phyloP scores from a whole-genome alignment of 345 rosid species.

The Odontarrhena argentea region DNA sequence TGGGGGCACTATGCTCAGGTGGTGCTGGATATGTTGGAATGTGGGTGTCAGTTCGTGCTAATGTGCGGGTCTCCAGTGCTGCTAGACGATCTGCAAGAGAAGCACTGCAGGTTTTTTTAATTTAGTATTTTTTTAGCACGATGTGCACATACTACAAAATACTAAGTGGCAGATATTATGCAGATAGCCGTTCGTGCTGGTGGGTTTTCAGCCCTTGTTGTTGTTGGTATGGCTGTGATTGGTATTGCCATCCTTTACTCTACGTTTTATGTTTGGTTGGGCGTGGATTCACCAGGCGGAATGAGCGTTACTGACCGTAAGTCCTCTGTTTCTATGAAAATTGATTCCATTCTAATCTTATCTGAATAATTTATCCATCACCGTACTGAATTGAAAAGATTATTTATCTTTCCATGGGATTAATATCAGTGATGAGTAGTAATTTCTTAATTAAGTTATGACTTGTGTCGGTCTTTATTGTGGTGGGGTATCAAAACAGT shows the following conservation, averaged over 20 bases:
- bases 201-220: constrained; percentile 97
- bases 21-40: constrained; percentile 95
- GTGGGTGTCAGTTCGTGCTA: constrained; percentile 99
- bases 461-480: constrained; percentile 1
- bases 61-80: constrained; percentile 97
- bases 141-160: constrained; percentile 17
- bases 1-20: constrained; percentile 97
- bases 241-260: constrained; percentile 96
- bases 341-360: constrained; percentile 7
- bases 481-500: constrained; percentile 3
- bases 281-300: constrained; percentile 78
- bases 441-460: not conserved
- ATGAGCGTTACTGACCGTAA: constrained; percentile 91
- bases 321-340: constrained; percentile 38
- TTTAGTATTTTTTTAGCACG: constrained; percentile 32
- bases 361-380: constrained; percentile 16
- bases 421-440: constrained; percentile 3
- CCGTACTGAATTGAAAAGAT: not conserved
- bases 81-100: constrained; percentile 99
- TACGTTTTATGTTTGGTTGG: constrained; percentile 90
- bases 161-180: constrained; percentile 41
- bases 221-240: constrained; percentile 98
- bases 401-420: not conserved
- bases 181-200: constrained; percentile 98
- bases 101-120: constrained; percentile 86